phyloP scores from a whole-genome alignment of 192 early-diverging fungal species.

The Phycomyces nitens region DNA sequence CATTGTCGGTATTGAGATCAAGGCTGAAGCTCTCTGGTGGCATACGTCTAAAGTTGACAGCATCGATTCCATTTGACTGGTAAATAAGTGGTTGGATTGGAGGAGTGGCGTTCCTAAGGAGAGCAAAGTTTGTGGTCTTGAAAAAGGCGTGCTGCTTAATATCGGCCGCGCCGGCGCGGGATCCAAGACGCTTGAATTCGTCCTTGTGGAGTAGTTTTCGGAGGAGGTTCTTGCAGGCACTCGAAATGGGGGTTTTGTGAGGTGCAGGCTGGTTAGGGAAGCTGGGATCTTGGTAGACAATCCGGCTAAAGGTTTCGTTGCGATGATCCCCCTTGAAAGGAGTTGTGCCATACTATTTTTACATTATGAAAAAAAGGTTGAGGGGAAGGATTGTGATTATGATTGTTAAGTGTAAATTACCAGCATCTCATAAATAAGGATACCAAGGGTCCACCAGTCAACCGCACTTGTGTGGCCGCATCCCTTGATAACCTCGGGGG shows the following conservation, averaged over 20 bases:
- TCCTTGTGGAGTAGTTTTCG: conserved; percentile 86
- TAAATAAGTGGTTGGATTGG: conserved; percentile 71
- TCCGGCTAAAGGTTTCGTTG: conserved; percentile 85
- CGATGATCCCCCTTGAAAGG: conserved; percentile 96
- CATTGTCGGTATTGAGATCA: conserved; percentile 61
- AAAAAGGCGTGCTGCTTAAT: conserved; percentile 92
- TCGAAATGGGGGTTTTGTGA: conserved; percentile 1
- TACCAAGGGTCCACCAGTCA: conserved; percentile 99
- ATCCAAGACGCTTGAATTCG: conserved; percentile 85
- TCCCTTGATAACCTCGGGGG: conserved; percentile 97
- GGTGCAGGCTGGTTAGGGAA: conserved; percentile 58
- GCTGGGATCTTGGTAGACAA: conserved; percentile 73
- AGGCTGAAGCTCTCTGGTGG: conserved; percentile 56
- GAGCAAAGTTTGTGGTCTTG: conserved; percentile 87
- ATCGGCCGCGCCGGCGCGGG: conserved; percentile 85
- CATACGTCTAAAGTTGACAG: conserved; percentile 65
- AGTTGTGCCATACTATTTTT: conserved; percentile 73
- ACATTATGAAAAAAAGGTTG: conserved; percentile 1
- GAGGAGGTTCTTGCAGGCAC: conserved; percentile 70
- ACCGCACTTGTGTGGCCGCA: conserved; percentile 90
- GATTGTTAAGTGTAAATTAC: conserved; percentile 23
- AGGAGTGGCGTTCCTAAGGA: conserved; percentile 79
- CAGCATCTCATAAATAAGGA: conserved; percentile 98
- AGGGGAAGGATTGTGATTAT: background rate
- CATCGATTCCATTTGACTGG: conserved; percentile 57